These are phyloP conservation scores for Onygenales sp. DNA, from an alignment of 2,329 filamentous ascomycete genomes.

Conservation along the genomic window DNA sequence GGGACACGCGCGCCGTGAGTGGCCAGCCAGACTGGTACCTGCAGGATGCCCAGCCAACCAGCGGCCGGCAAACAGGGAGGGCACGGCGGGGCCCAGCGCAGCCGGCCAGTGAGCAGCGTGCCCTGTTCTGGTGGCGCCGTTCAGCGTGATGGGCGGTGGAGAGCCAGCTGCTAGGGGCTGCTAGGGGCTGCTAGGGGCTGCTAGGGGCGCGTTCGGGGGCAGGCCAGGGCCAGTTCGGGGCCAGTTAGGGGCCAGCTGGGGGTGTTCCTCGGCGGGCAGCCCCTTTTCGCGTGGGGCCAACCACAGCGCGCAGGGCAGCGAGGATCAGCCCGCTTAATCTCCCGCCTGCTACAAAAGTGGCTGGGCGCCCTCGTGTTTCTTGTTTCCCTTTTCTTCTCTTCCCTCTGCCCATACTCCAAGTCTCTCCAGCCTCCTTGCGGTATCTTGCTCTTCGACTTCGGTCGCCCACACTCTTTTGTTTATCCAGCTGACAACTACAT, in stretches of 20 bases:
- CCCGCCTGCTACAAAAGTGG: constrained; percentile 14
- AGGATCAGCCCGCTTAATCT: constrained; percentile 13
- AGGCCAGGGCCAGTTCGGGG: no score
- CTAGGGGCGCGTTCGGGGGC: no score
- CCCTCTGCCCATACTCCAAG: constrained; percentile 19
- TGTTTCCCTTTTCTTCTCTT: constrained; percentile 17
- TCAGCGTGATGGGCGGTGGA: no score
- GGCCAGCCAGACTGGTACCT: neutral
- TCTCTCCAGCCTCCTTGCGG: constrained; percentile 24
- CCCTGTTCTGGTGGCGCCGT: no score
- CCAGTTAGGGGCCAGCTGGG: no score
- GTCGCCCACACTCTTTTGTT: constrained; percentile 33
- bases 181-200: neutral
- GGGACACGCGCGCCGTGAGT: neutral
- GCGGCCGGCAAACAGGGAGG: no score
- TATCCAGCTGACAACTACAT: constrained; percentile 24
- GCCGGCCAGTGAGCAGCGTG: no score
- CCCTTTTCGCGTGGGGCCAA: no score
- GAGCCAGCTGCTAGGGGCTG: no score
- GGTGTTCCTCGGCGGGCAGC: no score
- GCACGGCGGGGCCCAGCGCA: no score
- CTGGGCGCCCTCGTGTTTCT: constrained; percentile 7
- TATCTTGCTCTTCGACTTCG: constrained; percentile 30
- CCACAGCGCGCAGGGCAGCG: neutral
- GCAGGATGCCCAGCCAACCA: neutral